Evolutionary conservation across 2,329 filamentous ascomycete species (phyloP).

Genomic region (Achaetomium macrosporum): DNA sequence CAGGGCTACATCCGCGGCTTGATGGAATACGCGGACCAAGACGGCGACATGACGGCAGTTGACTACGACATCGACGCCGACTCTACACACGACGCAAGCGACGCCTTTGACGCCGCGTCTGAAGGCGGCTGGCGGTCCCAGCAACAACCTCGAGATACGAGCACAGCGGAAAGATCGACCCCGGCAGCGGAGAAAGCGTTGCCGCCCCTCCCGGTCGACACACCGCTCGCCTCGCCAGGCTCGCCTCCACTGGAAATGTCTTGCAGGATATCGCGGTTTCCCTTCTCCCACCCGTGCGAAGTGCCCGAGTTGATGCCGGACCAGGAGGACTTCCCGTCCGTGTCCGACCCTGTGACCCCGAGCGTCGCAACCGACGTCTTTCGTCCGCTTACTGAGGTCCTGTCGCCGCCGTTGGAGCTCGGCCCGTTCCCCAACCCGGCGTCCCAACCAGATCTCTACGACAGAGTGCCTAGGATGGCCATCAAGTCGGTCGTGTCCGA

Average conservation of each 20-base stretch:
- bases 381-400: conserved; percentile 10
- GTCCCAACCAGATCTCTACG: neutral
- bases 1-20: conserved; percentile 16
- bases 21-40: conserved; percentile 16
- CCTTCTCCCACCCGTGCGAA: conserved; percentile 18
- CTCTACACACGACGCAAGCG: conserved; percentile 1
- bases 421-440: conserved; percentile 4
- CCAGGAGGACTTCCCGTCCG: conserved; percentile 11
- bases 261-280: conserved; percentile 20
- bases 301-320: conserved; percentile 21
- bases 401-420: conserved; percentile 11
- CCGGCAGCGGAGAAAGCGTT: neutral
- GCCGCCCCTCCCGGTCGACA: conserved; percentile 7
- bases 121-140: neutral
- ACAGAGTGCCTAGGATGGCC: conserved; percentile 7
- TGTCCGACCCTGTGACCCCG: conserved; percentile 9
- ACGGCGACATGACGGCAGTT: neutral
- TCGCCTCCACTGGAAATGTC: conserved; percentile 12
- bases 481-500: conserved; percentile 6
- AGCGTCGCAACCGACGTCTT: conserved; percentile 13
- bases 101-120: neutral
- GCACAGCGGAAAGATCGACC: neutral
- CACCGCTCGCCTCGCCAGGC: neutral
- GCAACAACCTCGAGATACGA: neutral
- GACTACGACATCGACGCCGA: conserved; percentile 22